Conservation (phyloP, 176 grass and related monocot species). For the Elaeis guineensis region DNA sequence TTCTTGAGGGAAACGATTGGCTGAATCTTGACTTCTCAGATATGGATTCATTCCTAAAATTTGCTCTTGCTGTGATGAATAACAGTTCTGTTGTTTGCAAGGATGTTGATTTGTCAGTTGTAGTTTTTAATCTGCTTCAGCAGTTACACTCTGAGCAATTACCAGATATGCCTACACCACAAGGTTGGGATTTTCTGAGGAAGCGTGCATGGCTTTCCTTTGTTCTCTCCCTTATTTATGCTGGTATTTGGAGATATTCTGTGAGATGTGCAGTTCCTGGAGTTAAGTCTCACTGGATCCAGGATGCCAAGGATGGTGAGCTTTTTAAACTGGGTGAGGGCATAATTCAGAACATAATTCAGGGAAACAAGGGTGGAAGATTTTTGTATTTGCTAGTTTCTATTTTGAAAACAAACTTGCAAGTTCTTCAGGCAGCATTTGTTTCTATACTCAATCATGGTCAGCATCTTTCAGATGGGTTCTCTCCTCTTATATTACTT, state of each 20-base stretch:
- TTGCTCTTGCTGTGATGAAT: conserved; percentile 44
- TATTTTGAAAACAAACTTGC: conserved; percentile 60
- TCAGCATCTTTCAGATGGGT: conserved; percentile 31
- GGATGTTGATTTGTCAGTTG: conserved; percentile 34
- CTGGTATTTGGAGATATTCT: conserved; percentile 34
- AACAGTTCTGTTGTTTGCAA: conserved; percentile 24
- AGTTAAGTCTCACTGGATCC: conserved; percentile 5
- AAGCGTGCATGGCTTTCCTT: conserved; percentile 68
- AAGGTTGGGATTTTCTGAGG: conserved; percentile 64
- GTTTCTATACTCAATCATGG: conserved; percentile 41
- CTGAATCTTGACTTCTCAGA: conserved; percentile 50
- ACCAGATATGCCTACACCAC: conserved; percentile 23
- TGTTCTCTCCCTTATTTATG: conserved; percentile 59
- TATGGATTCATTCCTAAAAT: conserved; percentile 39
- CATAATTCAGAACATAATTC: conserved; percentile 39
- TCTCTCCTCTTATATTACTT: conserved; percentile 55
- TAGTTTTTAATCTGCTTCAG: conserved; percentile 49
- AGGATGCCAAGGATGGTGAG: conserved; percentile 17
- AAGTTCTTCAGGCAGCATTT: conserved; percentile 42
- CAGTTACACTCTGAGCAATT: conserved; percentile 45
- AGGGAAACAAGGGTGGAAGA: conserved; percentile 22
- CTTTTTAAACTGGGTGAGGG: conserved; percentile 36
- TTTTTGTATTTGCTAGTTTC: conserved; percentile 52
- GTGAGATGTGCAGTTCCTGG: conserved; percentile 16
- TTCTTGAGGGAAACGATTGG: conserved; percentile 28